Percentiles rank a stretch among this genome's conserved stretches.
These are phyloP conservation scores for Cladophialophora carrionii DNA, from an alignment of 2,329 filamentous ascomycete species.

Conservation along the genomic window DNA sequence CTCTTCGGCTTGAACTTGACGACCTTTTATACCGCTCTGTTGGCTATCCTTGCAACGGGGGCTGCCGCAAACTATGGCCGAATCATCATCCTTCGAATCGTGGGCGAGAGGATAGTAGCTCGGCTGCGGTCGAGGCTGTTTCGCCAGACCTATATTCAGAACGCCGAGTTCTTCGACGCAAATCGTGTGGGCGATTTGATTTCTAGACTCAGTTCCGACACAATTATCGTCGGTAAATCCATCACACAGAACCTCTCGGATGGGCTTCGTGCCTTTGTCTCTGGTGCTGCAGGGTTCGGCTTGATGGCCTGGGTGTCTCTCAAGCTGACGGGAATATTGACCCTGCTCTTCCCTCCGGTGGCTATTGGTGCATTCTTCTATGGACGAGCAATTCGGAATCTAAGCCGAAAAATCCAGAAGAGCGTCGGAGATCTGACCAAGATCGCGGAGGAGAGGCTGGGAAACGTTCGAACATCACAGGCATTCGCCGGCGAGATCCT, in stretches of 20 bases:
- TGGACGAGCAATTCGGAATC: conserved; percentile 81
- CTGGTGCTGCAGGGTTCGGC: conserved; percentile 82
- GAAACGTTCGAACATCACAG: conserved; percentile 95
- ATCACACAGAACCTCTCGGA: conserved; percentile 98
- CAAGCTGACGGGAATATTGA: conserved; percentile 82
- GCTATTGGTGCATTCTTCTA: conserved; percentile 91
- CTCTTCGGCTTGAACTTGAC: conserved; percentile 82
- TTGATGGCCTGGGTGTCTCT: conserved; percentile 97
- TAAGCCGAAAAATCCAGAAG: conserved; percentile 91
- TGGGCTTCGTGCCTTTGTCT: conserved; percentile 87
- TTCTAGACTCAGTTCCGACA: conserved; percentile 91
- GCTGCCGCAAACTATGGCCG: conserved; percentile 91
- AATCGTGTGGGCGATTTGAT: conserved; percentile 96
- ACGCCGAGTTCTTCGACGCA: conserved; percentile 92
- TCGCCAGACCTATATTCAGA: conserved; percentile 89
- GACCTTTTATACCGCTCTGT: conserved; percentile 86
- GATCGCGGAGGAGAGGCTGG: conserved; percentile 95
- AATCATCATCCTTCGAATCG: conserved; percentile 88
- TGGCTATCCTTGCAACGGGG: conserved; percentile 74
- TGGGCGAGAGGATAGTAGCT: conserved; percentile 92
- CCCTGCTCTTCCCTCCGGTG: conserved; percentile 86
- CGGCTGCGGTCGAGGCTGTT: conserved; percentile 87
- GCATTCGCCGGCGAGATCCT: conserved; percentile 92
- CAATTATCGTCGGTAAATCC: conserved; percentile 96
- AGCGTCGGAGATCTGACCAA: conserved; percentile 92